phyloP scores from a whole-genome alignment of 441 rosid genomes.

The Croton setiger region DNA sequence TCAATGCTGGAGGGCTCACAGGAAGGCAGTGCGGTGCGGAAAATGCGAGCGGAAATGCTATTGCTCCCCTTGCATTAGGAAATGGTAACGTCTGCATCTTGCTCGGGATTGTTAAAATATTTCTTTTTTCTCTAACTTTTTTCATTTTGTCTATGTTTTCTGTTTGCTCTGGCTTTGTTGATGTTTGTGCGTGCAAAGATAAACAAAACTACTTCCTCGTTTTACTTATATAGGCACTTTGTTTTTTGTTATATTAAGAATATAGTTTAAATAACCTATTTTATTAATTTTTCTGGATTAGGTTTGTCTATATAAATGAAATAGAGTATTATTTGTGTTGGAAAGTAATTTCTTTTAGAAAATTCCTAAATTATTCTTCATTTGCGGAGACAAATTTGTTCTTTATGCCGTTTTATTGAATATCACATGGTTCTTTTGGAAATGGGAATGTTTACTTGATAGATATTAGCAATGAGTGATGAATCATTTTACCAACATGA shows the following conservation, averaged over 20 bases:
- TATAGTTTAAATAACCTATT: neutral
- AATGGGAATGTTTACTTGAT: neutral
- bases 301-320: neutral
- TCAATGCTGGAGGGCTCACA: neutral
- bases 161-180: neutral
- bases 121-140: neutral
- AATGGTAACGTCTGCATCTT: neutral
- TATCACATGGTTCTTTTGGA: neutral
- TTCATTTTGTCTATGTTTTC: neutral
- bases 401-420: no score
- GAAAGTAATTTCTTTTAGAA: neutral
- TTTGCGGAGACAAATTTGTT: neutral
- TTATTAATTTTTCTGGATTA: neutral
- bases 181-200: no score
- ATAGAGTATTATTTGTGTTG: neutral
- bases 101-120: neutral
- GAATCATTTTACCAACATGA: neutral
- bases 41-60: neutral
- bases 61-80: slow-evolving; percentile 5
- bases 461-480: neutral
- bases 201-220: no score
- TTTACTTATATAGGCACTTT: neutral
- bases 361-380: neutral
- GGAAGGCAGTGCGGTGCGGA: neutral
- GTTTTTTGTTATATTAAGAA: neutral